phyloP scores from a whole-genome alignment of 164 flowering plant genomes.

The Brasenia schreberi region DNA sequence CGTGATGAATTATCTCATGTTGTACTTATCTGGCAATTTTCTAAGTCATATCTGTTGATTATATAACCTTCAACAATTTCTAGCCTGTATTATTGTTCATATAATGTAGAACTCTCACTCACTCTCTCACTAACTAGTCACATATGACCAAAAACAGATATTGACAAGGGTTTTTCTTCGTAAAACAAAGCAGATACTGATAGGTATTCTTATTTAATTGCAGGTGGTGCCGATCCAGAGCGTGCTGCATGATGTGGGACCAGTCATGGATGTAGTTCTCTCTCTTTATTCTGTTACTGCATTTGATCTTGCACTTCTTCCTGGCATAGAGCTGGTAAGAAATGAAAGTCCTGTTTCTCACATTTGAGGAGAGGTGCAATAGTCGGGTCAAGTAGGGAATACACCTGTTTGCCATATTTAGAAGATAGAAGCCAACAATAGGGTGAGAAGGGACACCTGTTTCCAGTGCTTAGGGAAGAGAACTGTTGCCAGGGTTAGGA shows the following conservation, averaged over 20 bases:
- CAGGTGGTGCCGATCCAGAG: slow-evolving; percentile 41
- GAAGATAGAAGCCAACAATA: no score
- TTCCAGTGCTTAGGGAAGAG: no score
- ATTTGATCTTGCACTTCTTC: slow-evolving; percentile 33
- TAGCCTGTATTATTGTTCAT: no score
- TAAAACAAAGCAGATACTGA: not conserved
- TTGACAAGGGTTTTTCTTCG: not conserved
- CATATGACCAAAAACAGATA: not conserved
- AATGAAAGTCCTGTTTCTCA: not conserved
- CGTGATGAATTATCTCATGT: no score
- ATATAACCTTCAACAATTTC: no score
- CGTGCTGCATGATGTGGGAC: slow-evolving; percentile 25
- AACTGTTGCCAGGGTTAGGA: no score
- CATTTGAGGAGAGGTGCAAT: not conserved
- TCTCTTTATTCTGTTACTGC: slow-evolving; percentile 59
- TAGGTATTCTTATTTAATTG: not conserved
- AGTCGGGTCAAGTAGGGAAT: not conserved
- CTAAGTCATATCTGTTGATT: no score
- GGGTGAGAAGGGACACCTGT: no score
- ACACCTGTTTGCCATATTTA: no score
- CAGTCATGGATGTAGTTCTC: slow-evolving; percentile 33
- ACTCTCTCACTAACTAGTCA: not conserved
- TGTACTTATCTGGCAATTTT: no score
- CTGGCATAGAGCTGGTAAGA: slow-evolving; percentile 9
- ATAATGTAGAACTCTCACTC: not conserved